Conservation (phyloP, 2,329 filamentous ascomycete species). For the Coniochaeta sp. region DNA sequence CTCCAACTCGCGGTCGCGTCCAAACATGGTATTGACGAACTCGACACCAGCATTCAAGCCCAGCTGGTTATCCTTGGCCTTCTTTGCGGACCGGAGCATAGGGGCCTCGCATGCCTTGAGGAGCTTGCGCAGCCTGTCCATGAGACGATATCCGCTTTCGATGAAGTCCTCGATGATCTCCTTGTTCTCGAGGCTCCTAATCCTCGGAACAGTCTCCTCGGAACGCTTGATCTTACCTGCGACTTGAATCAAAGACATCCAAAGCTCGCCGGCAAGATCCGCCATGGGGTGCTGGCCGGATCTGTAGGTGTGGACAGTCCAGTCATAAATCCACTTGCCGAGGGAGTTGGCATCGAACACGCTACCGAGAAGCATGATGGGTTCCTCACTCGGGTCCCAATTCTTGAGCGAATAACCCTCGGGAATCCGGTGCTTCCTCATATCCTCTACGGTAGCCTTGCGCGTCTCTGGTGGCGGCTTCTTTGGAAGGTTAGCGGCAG, state of each 20-base stretch:
- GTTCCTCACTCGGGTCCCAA: constrained; percentile 92
- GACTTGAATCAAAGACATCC: constrained; percentile 89
- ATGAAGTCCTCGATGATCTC: constrained; percentile 89
- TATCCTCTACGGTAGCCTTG: constrained; percentile 53
- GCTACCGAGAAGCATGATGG: constrained; percentile 87
- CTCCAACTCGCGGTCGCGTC: constrained; percentile 80
- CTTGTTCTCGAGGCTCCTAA: constrained; percentile 64
- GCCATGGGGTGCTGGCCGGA: constrained; percentile 74
- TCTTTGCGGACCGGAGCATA: constrained; percentile 84
- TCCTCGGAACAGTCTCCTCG: constrained; percentile 66
- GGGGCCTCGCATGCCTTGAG: constrained; percentile 88
- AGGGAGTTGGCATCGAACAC: constrained; percentile 97
- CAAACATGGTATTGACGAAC: constrained; percentile 95
- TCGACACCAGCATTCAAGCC: constrained; percentile 89
- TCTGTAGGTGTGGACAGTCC: constrained; percentile 91
- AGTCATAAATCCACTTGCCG: constrained; percentile 99
- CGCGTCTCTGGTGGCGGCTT: constrained; percentile 29
- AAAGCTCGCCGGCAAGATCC: constrained; percentile 89
- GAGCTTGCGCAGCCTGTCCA: constrained; percentile 74
- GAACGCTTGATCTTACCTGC: constrained; percentile 90
- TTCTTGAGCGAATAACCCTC: constrained; percentile 92
- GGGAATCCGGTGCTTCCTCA: constrained; percentile 66
- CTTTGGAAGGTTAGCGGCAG: constrained; percentile 29
- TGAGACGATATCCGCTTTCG: constrained; percentile 78
- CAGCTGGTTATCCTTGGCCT: constrained; percentile 65